Base-by-base conservation (phyloP, 495 filamentous ascomycete genomes). In the Pseudoneurospora amorphoporcata region DNA sequence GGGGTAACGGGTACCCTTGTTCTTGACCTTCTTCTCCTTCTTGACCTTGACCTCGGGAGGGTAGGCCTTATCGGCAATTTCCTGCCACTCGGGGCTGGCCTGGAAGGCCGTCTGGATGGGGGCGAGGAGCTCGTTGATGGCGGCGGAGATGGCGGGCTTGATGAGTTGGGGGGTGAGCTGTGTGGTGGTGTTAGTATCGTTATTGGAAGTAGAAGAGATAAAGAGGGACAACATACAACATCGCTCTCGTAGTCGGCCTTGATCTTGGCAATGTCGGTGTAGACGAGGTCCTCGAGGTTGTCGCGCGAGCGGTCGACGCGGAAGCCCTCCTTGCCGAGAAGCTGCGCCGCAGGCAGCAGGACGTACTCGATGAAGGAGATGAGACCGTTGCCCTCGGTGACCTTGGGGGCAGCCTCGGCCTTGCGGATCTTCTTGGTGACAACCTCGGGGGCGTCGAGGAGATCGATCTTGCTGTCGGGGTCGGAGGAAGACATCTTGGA, bases 361-460 rank as follows among this genome's bases (percentile, higher is more conserved):
- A 98, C 91, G 73, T 87, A 92, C 79, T 98, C 93, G 17, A 94
- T 89, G 43, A 98, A 91, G 1, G 89, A 87, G 16, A 97, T 81
- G 8, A 98, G 79, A 14, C 95, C 95, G 78, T 99, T 99, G 8
- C 89, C 91, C 75, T 97, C 93, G 19, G 92, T 83, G 39, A 92
- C 86, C 73, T 88, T 85, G 3, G 95, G 95, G 40, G 87, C 87
- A 7, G 91, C 91, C 47, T 90, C 86, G 3, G 94, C 92, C 81
- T 97, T 97, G 75, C 88, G 88, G 72, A 98, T 84, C 86, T 98
- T 97, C 82, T 88, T 91, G 70, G 83, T 80, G 4, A 97, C 88
- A 4, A 82, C 78, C 8, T 96, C 94, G 0, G 90, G 81, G 0
- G 87, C 47, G 74, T 99, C 95, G 6, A 99, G 86, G 8, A 99